Evolutionary conservation across 2,329 filamentous ascomycete genomes (phyloP), one percentile per base, ranked within the genome.

Genomic region (Aspergillus fructus): DNA sequence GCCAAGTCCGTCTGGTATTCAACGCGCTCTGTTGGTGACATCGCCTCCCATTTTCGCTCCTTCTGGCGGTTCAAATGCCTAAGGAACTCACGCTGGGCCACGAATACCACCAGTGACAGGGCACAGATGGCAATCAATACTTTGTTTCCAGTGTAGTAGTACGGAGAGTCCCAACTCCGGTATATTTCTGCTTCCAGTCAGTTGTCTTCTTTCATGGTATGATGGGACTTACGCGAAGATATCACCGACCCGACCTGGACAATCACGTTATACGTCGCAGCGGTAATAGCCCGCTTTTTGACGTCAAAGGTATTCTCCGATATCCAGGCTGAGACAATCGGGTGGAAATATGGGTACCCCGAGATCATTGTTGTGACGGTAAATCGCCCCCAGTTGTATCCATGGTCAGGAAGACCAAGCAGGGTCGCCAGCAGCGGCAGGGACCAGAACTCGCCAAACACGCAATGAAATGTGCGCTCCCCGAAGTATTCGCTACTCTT

Each of bases 321-420:
- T 27, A 71, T 64, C 67, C 67, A 65, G 4, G 63, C 59, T 33
- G 64, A 66, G 12, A 71, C 64, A 40, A 84, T 77, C 9, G 81
- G 80, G 59, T 83, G 81, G 58, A 83, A 83, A 62, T 84, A 83
- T 0, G 81, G 81, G 56, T 82, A 81, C 2, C 81, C 80, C 0
- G 77, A 77, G 51, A 82, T 79, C 51, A 84, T 65, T 0, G 79
- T 83, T 12, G 78, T 75, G 21, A 84, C 68, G 0, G 75, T 68
- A 67, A 78, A 84, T 1, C 81, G 73, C 0, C 69, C 70, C 82
- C 82, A 85, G 43, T 81, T 76, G 9, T 76, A 70, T 0, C 78
- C 71, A 11, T 61, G 34, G 1, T 49, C 59, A 0, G 81, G 80
- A 1, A 84, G 63, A 0, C 74, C 75, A n/a, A 83, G 64, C 23